Base-by-base conservation (phyloP, 345 rosid species). In the Corchorus capsularis region DNA sequence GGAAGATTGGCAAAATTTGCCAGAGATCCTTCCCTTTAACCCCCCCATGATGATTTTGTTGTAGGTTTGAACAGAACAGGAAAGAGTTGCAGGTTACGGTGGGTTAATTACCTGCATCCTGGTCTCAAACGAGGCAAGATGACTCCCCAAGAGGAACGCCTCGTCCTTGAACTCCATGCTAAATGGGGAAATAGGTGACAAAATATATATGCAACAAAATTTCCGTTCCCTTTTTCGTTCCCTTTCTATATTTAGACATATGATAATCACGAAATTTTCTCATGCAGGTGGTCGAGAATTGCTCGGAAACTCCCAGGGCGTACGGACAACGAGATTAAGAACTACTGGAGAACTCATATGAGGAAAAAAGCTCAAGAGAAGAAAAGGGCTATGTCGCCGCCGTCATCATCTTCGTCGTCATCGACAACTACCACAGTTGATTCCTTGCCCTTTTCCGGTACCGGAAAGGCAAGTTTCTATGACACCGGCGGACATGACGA, bases 21-120 rank as follows among this genome's bases (percentile, higher is more conserved):
- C 79, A 80, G 84, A 27, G 89, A 84, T 82, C 88, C 74, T 54
- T 75, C 88, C 88, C 83, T 73, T 87, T 89, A 80, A 86, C 86
- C 80, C 66, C 83, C 27, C 27, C 27, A 27, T 27, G 27, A 61
- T 87, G 84, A 84, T 88, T 86, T 87, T 92, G 86, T 85, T 93
- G 92, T 90, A 96, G 99, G 98, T 88, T 86, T 96, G 83, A 93
- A 90, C 83, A 85, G 99, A 87, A 92, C 99, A 61, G 99, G 99
- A 59, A 96, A 96, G 81, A 93, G 99, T 90, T 96, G 99, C 96
- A 89, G 99, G 89, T 89, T 96, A 65, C 89, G 99, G 34, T 96
- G 99, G 99, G 98, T 93, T 88, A 96, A 96, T 73, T 96, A 96
- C 83, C 89, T 96, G 34, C 97, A 96, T 73, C 99, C 99, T 76